Base-by-base conservation (phyloP, 208 protist genomes). In the Acanthamoeba lenticulata region DNA sequence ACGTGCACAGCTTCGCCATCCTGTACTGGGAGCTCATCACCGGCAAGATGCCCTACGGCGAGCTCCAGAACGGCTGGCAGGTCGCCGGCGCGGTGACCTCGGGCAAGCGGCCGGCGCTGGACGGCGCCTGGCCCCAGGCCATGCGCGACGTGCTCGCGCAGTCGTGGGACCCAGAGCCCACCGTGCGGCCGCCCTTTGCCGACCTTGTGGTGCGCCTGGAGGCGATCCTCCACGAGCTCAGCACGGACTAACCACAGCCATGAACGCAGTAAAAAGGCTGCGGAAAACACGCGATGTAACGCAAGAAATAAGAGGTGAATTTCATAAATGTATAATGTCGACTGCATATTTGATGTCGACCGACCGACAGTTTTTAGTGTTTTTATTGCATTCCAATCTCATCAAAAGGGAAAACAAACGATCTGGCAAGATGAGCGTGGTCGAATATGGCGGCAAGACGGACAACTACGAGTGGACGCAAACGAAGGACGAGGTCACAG, bases 121-220 rank as follows among this genome's bases (percentile, higher is more conserved):
- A 65, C 32, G 86, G 38, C 15, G 6, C 19, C 7, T 92, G 86
- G 86, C 86, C 86, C 5, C 13, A 44, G 36, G 21, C 24, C 32
- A 47, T 94, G 6, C 6, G 47, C 17, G n/a, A 81, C 15, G 36
- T 96, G 9, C 27, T 96, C 9, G 67, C 44, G 19, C 29, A 38
- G 5, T 95, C 74, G 38, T 96, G 95, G 95, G 32, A 67, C 19
- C 65, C 67, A 40, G 92, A 94, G 44, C 92, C 94, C 19, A 32
- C 34, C 7, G n/a, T 40, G 29, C 69, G 95, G 47, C 95, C 94
- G 0, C 38, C 6, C 1, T 95, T 96, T 44, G 36, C 15, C 5
- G 94, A 96, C 17, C 92, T 96, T 40, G 36, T 90, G 0, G 65
- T 49, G 24, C 19, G 27, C 55, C 34, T 96, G 1, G 91, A 94